Percentiles rank a stretch among this genome's conserved stretches.
Evolutionary conservation across 805 yeast species (phyloP).

Genomic region (Dipodascopsis tothii): DNA sequence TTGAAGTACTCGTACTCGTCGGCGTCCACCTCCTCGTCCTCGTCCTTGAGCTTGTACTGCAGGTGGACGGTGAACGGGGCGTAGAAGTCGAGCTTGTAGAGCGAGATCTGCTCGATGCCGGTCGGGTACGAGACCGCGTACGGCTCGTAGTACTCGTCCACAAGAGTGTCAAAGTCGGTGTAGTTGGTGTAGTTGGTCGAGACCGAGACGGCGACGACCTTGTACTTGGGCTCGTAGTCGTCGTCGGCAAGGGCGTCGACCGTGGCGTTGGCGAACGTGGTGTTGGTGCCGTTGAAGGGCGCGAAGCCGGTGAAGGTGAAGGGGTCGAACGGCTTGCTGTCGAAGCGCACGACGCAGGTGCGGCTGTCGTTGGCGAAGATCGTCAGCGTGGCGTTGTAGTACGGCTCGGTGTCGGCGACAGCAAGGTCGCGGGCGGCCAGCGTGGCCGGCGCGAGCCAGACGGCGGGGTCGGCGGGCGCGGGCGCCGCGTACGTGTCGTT

Average conservation of each 20-base stretch:
- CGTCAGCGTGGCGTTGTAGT: slow-evolving; percentile 18
- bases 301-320: slow-evolving; percentile 13
- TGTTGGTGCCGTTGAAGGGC: slow-evolving; percentile 1
- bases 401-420: neutral
- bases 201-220: slow-evolving; percentile 17
- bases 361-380: slow-evolving; percentile 19
- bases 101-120: slow-evolving; percentile 19
- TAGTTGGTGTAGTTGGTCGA: slow-evolving; percentile 15
- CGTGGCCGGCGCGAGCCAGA: too few species aligned
- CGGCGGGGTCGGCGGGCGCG: neutral
- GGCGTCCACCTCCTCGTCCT: slow-evolving; percentile 25
- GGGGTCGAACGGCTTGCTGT: slow-evolving; percentile 17
- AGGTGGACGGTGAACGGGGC: slow-evolving; percentile 19
- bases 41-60: slow-evolving; percentile 26
- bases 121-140: slow-evolving; percentile 7
- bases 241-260: neutral
- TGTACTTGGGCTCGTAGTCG: slow-evolving; percentile 3
- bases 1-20: slow-evolving; percentile 38
- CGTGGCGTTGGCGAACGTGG: neutral
- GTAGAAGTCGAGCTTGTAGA: slow-evolving; percentile 18
- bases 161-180: neutral
- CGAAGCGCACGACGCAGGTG: slow-evolving; percentile 18
- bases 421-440: neutral
- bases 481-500: slow-evolving; percentile 2
- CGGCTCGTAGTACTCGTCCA: slow-evolving; percentile 6